Conservation (phyloP, 805 yeast species). For the Sugiyamaella marilandica region DNA sequence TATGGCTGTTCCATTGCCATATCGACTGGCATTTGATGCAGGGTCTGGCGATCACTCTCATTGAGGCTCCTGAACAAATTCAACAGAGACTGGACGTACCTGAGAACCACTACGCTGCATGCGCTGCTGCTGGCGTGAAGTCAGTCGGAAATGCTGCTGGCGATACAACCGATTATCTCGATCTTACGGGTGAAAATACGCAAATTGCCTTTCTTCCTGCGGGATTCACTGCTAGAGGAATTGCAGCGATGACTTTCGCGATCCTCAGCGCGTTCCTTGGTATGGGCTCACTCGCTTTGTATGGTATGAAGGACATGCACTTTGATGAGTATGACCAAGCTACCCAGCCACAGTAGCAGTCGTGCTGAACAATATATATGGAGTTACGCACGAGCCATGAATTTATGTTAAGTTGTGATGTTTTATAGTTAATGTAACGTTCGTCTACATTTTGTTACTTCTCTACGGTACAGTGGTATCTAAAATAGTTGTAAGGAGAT, state of each 20-base stretch:
- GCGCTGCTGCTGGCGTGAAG: constrained; percentile 52
- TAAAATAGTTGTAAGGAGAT: no score
- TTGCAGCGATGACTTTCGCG: constrained; percentile 87
- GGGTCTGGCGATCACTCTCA: constrained; percentile 74
- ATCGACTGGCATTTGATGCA: constrained; percentile 92
- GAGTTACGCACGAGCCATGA: no score
- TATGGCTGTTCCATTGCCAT: constrained; percentile 94
- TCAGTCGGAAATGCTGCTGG: constrained; percentile 84
- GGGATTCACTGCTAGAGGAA: constrained; percentile 92
- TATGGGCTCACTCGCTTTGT: constrained; percentile 63
- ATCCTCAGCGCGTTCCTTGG: constrained; percentile 81
- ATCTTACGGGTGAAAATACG: constrained; percentile 67
- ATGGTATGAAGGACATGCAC: constrained; percentile 47
- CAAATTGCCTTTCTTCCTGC: constrained; percentile 65
- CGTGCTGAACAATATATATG: no score
- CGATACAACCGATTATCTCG: constrained; percentile 53
- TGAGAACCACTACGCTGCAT: constrained; percentile 52
- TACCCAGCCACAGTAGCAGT: no score
- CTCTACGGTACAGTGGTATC: no score
- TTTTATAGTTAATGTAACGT: no score
- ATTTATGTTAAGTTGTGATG: no score
- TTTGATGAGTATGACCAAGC: background rate
- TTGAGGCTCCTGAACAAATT: constrained; percentile 76
- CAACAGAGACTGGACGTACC: constrained; percentile 46
- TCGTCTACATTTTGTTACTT: no score